Evolutionary conservation across 179 eudicot genomes (phyloP).

Genomic region (Patellifolia procumbens): DNA sequence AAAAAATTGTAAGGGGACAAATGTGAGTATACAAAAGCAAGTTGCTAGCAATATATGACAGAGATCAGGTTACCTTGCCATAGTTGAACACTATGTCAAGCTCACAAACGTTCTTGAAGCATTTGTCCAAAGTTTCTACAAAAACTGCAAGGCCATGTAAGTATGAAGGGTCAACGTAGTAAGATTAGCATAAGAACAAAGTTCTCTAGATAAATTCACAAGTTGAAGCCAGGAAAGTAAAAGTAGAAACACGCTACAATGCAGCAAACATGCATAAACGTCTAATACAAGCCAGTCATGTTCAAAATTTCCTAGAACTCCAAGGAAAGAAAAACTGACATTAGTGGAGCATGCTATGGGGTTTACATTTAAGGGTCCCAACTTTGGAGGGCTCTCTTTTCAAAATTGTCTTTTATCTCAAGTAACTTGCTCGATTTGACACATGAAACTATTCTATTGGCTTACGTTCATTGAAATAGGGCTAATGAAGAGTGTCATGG

Average conservation of each 20-base stretch:
- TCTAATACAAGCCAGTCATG: background rate
- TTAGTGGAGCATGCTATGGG: too few relatives aligned
- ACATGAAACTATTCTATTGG: too few relatives aligned
- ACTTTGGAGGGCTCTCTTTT: too few relatives aligned
- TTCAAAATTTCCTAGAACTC: background rate
- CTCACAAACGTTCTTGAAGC: slow-evolving; percentile 92
- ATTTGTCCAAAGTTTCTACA: slow-evolving; percentile 93
- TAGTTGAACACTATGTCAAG: slow-evolving; percentile 87
- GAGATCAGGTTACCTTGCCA: slow-evolving; percentile 52
- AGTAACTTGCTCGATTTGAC: too few relatives aligned
- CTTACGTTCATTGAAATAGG: too few relatives aligned
- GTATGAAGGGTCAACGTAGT: slow-evolving; percentile 5
- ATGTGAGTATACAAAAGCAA: too few relatives aligned
- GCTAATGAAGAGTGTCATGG: too few relatives aligned
- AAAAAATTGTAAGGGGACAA: too few relatives aligned
- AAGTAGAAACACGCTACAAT: background rate
- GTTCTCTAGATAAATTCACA: background rate
- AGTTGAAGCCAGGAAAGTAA: too few relatives aligned
- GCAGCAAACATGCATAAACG: background rate
- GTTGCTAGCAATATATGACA: background rate
- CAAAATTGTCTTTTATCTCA: too few relatives aligned
- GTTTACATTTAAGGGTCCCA: too few relatives aligned
- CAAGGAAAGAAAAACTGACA: too few relatives aligned
- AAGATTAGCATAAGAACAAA: background rate
- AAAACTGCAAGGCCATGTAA: slow-evolving; percentile 56